A percentile compares a stretch with the other conserved stretches of the same genome.
Conservation (phyloP, 2,329 filamentous ascomycete species). For the Endothia cerciana region DNA sequence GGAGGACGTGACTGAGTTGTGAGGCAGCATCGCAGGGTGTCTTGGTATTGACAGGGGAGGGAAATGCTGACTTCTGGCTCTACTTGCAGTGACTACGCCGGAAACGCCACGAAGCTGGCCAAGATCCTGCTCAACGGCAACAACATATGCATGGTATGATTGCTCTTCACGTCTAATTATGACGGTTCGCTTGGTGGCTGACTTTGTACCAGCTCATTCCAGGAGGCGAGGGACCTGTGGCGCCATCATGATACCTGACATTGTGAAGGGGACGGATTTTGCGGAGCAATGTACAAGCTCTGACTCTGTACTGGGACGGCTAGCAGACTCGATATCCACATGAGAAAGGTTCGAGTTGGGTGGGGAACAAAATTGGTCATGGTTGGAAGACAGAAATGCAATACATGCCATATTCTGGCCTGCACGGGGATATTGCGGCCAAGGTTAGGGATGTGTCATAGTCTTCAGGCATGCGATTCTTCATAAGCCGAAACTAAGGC, state of each 20-base stretch:
- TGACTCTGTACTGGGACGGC: not conserved
- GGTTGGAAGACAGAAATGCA: not conserved
- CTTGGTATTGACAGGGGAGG: not conserved
- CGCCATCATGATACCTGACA: conserved; percentile 33
- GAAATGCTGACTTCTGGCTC: conserved; percentile 32
- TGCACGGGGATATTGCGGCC: not conserved
- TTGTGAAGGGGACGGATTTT: not conserved
- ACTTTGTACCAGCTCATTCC: conserved; percentile 66
- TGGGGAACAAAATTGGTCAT: not conserved
- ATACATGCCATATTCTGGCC: not conserved
- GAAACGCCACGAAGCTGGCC: conserved; percentile 82
- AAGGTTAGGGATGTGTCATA: not conserved
- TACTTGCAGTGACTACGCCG: conserved; percentile 77
- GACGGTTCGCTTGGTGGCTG: conserved; percentile 12
- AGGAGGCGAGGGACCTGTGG: conserved; percentile 71
- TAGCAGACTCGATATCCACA: not conserved
- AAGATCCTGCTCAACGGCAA: conserved; percentile 98
- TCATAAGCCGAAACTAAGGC: not conserved
- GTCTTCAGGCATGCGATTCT: not conserved
- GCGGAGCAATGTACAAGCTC: not conserved
- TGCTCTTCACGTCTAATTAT: not conserved
- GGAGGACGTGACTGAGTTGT: conserved; percentile 97
- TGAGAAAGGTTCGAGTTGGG: not conserved
- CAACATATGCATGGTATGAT: conserved; percentile 95
- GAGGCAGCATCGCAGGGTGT: conserved; percentile 40